Base-by-base conservation (phyloP, 768 basidiomycete genomes). In the Tephrocybe sp. region DNA sequence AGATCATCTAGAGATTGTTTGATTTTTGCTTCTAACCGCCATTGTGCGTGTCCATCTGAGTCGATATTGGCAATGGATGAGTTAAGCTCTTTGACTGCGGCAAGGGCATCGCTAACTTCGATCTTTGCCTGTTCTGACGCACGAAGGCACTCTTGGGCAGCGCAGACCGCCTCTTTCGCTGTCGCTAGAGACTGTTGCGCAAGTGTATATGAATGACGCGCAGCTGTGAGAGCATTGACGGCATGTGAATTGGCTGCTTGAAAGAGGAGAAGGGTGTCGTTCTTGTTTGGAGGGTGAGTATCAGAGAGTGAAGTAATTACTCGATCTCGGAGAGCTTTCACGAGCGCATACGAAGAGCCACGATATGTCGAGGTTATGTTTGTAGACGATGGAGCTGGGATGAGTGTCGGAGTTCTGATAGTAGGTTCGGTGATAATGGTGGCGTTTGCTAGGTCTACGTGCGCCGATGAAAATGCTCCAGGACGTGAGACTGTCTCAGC, bases 181-280 rank as follows among this genome's bases (percentile, higher is more conserved):
- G 61, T 49, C 0, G 48, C 48, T 2, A 70, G 26, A 6, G 68
- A 66, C 47, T 68, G 66, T 52, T 70, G 62, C 4, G 72, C 67
- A 33, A 66, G 59, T 10, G 52, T 51, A 21, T 62, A 56, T 1
- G 65, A 68, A 48, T 55, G 56, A 32, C 66, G 64, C 4, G 68
- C 66, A 4, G 61, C 53, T 2, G 63, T 47, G 2, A 65, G 20
- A 9, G 65, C 57, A 24, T 58, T 54, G 8, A 56, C 46, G n/a
- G 61, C 63, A 34, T 67, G 54, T 12, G 55, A 53, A 26, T 67
- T 61, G 18, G 63, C 62, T 10, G 56, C 48, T 53, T 68, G 63
- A 17, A 61, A 56, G 23, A 61, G 43, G 41, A 49, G 43, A 45
- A 66, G 49, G 24, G 58, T 54, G 21, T 63, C 43, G 4, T 55